Evolutionary conservation across 495 filamentous ascomycete genomes (phyloP).

Genomic region (Beverwykella pulmonaria): DNA sequence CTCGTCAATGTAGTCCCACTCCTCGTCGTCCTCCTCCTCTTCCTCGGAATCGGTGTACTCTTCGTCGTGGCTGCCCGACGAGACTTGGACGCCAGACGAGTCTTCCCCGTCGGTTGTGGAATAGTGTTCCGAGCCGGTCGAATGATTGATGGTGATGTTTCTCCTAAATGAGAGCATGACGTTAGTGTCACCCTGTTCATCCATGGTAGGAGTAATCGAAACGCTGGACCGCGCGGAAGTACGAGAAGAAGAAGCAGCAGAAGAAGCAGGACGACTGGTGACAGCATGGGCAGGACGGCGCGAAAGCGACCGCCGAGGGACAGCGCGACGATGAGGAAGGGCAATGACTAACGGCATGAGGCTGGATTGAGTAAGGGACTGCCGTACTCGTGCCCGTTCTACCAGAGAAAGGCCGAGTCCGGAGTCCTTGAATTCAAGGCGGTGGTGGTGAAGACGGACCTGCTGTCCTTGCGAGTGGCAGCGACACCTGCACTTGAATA

Average conservation of each 20-base stretch:
- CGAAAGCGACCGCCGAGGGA: constrained; percentile 29
- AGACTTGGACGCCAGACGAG: constrained; percentile 37
- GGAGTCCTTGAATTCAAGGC: constrained; percentile 28
- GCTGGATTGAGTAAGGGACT: constrained; percentile 27
- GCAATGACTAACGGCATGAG: constrained; percentile 42
- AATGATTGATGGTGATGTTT: constrained; percentile 39
- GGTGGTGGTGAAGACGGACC: constrained; percentile 31
- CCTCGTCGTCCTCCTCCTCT: constrained; percentile 35
- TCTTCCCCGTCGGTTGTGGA: constrained; percentile 35
- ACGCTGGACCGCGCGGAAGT: constrained; percentile 20
- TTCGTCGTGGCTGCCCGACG: constrained; percentile 36
- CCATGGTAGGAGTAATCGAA: constrained; percentile 27
- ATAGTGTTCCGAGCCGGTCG: constrained; percentile 35
- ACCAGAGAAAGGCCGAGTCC: constrained; percentile 38
- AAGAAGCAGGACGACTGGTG: constrained; percentile 16
- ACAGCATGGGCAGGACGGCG: constrained; percentile 24
- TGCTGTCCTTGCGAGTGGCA: constrained; percentile 21
- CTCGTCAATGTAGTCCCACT: constrained; percentile 45
- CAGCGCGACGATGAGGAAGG: constrained; percentile 38
- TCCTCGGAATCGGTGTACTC: constrained; percentile 35
- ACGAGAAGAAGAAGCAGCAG: constrained; percentile 24
- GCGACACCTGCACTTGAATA: neutral
- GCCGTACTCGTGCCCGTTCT: constrained; percentile 37
- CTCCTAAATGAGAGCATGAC: constrained; percentile 36
- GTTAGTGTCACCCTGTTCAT: constrained; percentile 33